Evolutionary conservation across 148 eudicot species (phyloP).

Genomic region (Spergularia marina): DNA sequence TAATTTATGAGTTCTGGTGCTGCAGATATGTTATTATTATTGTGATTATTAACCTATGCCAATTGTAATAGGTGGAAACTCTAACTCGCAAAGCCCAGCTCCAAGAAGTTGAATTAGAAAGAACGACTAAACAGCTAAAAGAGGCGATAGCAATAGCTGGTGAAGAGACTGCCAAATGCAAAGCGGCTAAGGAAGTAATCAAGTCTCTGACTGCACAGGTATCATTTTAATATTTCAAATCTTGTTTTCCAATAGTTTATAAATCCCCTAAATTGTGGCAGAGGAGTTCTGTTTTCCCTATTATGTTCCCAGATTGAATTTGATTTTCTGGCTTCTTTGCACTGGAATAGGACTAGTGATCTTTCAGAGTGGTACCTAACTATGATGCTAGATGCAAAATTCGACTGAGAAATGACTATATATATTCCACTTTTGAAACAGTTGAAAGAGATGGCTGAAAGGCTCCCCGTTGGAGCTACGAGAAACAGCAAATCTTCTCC

Average conservation of each 20-base stretch:
- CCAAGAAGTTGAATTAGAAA: constrained; percentile 82
- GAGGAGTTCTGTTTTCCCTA: not conserved
- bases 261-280: not conserved
- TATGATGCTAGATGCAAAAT: not conserved
- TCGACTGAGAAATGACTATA: constrained; percentile 1
- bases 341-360: not conserved
- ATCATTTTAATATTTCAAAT: constrained; percentile 7
- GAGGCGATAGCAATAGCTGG: constrained; percentile 88
- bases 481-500: constrained; percentile 63
- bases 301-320: constrained; percentile 12
- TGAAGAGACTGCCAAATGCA: constrained; percentile 92
- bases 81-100: constrained; percentile 64
- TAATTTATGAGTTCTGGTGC: not conserved
- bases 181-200: constrained; percentile 97
- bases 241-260: not conserved
- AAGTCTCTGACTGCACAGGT: constrained; percentile 94
- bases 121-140: constrained; percentile 65
- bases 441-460: constrained; percentile 96
- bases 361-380: not conserved
- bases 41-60: not conserved
- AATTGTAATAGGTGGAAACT: constrained; percentile 59
- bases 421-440: constrained; percentile 15
- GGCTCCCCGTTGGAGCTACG: constrained; percentile 89
- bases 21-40: not conserved
- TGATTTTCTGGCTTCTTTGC: not conserved